Evolutionary conservation across 495 filamentous ascomycete genomes (phyloP).

Genomic region (Tuber brumale): DNA sequence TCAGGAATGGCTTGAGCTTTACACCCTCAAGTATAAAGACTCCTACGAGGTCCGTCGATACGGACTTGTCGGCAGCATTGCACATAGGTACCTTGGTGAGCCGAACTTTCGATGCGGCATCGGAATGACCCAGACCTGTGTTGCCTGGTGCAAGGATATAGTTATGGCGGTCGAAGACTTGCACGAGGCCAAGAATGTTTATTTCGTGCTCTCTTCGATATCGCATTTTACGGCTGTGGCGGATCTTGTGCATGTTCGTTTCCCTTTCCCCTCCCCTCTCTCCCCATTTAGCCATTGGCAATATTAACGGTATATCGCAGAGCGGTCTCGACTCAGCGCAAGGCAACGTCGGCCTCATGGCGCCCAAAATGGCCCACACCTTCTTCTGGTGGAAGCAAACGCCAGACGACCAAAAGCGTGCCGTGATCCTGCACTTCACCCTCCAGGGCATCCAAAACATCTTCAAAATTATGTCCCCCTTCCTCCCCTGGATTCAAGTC

Average conservation of each 20-base stretch:
- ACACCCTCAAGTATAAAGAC: slow-evolving; percentile 16
- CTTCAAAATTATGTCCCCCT: slow-evolving; percentile 22
- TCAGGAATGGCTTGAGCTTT: slow-evolving; percentile 19
- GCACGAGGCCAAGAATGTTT: slow-evolving; percentile 31
- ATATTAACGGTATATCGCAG: slow-evolving; percentile 7
- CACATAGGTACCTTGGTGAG: slow-evolving; percentile 31
- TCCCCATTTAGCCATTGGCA: neutral
- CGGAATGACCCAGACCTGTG: slow-evolving; percentile 28
- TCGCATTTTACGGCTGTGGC: slow-evolving; percentile 27
- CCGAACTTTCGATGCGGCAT: slow-evolving; percentile 30
- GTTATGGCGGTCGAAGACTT: slow-evolving; percentile 36
- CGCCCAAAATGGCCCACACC: slow-evolving; percentile 33
- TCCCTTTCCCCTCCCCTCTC: neutral
- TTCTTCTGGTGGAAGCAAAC: slow-evolving; percentile 30
- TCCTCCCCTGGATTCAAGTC: slow-evolving; percentile 23
- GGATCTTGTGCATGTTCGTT: slow-evolving; percentile 30
- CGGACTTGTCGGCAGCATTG: slow-evolving; percentile 32
- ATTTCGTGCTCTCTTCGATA: slow-evolving; percentile 28
- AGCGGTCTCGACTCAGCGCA: slow-evolving; percentile 26
- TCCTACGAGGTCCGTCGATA: slow-evolving; percentile 13
- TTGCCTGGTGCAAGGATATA: slow-evolving; percentile 34
- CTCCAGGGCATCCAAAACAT: slow-evolving; percentile 20
- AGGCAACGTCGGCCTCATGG: slow-evolving; percentile 34
- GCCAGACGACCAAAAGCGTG: slow-evolving; percentile 15
- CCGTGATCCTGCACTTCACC: slow-evolving; percentile 24